phyloP scores from a whole-genome alignment of 257 asterid species.

The Solanum virginianum region DNA sequence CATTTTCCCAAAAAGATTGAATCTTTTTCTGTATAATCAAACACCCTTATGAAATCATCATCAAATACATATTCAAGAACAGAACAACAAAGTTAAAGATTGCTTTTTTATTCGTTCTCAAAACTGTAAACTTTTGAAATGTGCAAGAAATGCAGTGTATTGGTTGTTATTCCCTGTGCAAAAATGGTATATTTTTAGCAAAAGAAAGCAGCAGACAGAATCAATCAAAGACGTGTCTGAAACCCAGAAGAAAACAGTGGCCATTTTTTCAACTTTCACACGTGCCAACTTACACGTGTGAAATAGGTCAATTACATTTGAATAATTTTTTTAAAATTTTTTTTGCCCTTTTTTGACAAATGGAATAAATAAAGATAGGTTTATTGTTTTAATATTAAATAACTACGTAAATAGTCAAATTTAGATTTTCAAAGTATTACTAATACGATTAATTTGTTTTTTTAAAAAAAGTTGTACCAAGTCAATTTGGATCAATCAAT shows the following conservation, averaged over 20 bases:
- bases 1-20: conserved; percentile 24
- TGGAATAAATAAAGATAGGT: too few relatives aligned
- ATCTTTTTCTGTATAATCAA: not conserved
- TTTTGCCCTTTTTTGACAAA: too few relatives aligned
- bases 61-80: not conserved
- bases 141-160: not conserved
- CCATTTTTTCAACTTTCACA: not conserved
- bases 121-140: not conserved
- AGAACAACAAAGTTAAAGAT: not conserved
- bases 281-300: not conserved
- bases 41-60: not conserved
- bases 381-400: too few relatives aligned
- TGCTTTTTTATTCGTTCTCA: not conserved
- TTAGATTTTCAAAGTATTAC: too few relatives aligned
- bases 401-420: too few relatives aligned
- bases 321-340: too few relatives aligned
- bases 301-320: not conserved
- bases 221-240: not conserved
- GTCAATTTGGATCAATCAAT: too few relatives aligned
- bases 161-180: not conserved
- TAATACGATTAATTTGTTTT: too few relatives aligned
- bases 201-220: not conserved
- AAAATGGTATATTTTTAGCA: not conserved
- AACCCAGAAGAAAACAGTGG: not conserved
- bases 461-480: too few relatives aligned